Base-by-base conservation (phyloP, 2,329 filamentous ascomycete species). In the Pyrenochaeta sp. region DNA sequence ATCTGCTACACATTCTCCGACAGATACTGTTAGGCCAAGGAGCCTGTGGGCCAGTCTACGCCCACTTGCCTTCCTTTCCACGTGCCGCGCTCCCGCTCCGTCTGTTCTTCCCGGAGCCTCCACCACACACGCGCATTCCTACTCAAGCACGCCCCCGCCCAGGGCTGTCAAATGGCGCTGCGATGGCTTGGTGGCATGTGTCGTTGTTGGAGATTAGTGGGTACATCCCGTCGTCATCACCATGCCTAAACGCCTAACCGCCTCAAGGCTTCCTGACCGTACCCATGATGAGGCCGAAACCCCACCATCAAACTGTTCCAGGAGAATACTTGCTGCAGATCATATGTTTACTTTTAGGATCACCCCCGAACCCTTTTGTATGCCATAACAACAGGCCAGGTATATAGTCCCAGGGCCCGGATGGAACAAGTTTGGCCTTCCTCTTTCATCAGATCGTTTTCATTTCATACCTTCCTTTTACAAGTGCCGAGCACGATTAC, bases 401-500 rank as follows among this genome's bases (percentile, higher is more conserved):
- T 60, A 60, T 61, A 61, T 61, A 61, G 23, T 43, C 27, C 10
- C 9, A 43, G 32, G 20, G 35, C 42, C 45, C 10, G 30, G 30
- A 29, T 36, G 33, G 45, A 42, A 43, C 15, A 41, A 43, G 10
- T 54, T 37, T 40, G 21, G 17, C 32, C 27, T 43, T 51, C 39
- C 23, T 54, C 44, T 30, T 35, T 49, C 40, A 41, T 46, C 50
- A 50, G 48, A 31, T 20, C 37, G 30, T 2, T 51, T 50, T 60
- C 51, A 36, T 42, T 56, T 52, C 43, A 32, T 51, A 52, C 50
- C 51, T 59, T 60, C 48, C 45, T 49, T 62, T 54, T 51, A 51
- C 39, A 42, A 59, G 65, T 66, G 63, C 61, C 57, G 65, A 54
- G 61, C 65, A 61, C 60, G 62, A 61, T 43, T 60, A 49, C 49